Evolutionary conservation across 331 rosid species (phyloP).

Genomic region (Stylosanthes scabra): DNA sequence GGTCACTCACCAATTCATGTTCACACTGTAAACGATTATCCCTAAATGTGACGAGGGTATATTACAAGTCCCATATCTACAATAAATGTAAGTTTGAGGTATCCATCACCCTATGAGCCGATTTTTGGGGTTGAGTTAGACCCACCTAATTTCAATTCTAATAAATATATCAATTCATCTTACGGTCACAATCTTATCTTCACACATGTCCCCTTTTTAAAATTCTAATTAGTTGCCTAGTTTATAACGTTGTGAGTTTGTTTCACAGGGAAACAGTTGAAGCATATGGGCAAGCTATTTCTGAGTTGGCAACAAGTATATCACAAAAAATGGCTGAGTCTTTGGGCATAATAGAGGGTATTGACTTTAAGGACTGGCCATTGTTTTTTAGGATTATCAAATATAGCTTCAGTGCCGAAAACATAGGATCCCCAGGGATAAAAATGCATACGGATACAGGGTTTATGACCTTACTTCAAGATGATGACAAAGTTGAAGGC

Average conservation of each 20-base stretch:
- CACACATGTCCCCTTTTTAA: too few species aligned
- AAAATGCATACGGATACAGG: slow-evolving; percentile 53
- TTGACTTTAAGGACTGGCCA: slow-evolving; percentile 43
- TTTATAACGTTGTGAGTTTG: neutral
- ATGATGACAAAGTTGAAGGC: slow-evolving; percentile 56
- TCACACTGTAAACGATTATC: too few species aligned
- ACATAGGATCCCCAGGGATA: slow-evolving; percentile 45
- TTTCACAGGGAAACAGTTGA: slow-evolving; percentile 41
- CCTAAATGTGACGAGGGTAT: too few species aligned
- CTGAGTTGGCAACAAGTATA: slow-evolving; percentile 32
- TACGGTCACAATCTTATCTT: too few species aligned
- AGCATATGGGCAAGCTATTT: slow-evolving; percentile 47
- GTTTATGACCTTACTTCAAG: slow-evolving; percentile 53
- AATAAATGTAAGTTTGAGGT: too few species aligned
- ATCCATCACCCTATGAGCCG: too few species aligned
- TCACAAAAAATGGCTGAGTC: slow-evolving; percentile 44
- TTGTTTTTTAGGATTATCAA: slow-evolving; percentile 53
- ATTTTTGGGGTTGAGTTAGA: too few species aligned
- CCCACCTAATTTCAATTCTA: too few species aligned
- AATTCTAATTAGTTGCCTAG: too few species aligned
- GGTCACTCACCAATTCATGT: too few species aligned
- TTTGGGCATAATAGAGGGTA: slow-evolving; percentile 34
- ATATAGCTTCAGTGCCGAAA: slow-evolving; percentile 39
- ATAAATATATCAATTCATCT: too few species aligned
- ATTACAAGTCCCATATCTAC: too few species aligned